Base-by-base conservation (phyloP, 495 filamentous ascomycete genomes). In the Chaetomium tenue region DNA sequence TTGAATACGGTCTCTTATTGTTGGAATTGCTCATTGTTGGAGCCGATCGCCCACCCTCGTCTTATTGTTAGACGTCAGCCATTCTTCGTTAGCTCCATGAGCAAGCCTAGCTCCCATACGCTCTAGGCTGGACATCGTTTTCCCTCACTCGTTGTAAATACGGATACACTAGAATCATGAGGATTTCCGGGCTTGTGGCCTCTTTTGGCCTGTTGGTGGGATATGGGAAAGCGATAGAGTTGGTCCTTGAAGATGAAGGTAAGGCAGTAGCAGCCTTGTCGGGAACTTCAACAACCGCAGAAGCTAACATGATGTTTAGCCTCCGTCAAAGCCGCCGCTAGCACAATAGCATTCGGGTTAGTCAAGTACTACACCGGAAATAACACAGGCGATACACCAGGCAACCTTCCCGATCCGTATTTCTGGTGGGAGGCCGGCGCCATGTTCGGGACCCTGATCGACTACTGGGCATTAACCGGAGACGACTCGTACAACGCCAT, bases 381-480 rank as follows among this genome's bases (percentile, higher is more conserved):
- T 72, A 77, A 83, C 39, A 87, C 88, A 0, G 89, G 89, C 42
- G 87, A 90, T 58, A 78, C 80, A 3, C 88, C 89, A 6, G 89
- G 89, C 11, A 91, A 90, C 72, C 73, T 92, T 3, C 89, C 89
- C 3, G 79, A 83, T 66, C 88, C 89, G 0, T 93, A 92, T 73
- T 93, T 88, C 75, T 92, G 79, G 89, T 92, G 89, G 89, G 87
- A 92, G 73, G 85, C 85, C 1, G 91, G 90, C 25, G 86, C 87
- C 18, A 88, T 90, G 83, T 92, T 91, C 72, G 87, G 85, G 40
- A 78, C 87, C 1, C 68, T 97, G 61, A 76, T 96, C 64, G 88
- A 96, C 71, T 96, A 97, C 75, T 93, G 88, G 84, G 87, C 82
- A 69, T 87, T 89, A 66, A 96, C 92, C 3, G 86, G 87, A 2